These are phyloP conservation scores for Alternaria ethzedia DNA, from an alignment of 2,329 filamentous ascomycete species.

Conservation along the genomic window DNA sequence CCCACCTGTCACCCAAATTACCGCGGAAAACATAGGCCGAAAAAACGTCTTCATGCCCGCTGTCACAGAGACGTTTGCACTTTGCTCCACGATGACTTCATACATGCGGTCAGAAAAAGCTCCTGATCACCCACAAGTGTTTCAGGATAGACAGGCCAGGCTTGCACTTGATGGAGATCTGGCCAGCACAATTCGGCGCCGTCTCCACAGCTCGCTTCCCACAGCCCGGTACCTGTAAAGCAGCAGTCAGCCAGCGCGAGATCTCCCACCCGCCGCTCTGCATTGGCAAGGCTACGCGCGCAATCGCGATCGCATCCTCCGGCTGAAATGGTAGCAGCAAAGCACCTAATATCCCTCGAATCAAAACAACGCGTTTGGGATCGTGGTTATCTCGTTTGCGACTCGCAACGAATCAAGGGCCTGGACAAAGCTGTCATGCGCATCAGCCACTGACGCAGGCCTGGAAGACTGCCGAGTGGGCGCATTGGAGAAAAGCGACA, in stretches of 20 bases:
- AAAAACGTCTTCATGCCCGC: neutral
- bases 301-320: slow-evolving; percentile 1
- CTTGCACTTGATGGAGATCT: neutral
- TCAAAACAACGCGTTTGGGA: neutral
- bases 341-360: slow-evolving; percentile 9
- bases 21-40: neutral
- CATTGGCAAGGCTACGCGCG: slow-evolving; percentile 3
- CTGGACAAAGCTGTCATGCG: slow-evolving; percentile 1
- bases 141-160: slow-evolving; percentile 11
- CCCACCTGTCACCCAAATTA: neutral
- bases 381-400: slow-evolving; percentile 1
- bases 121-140: slow-evolving; percentile 20
- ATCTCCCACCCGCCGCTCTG: neutral
- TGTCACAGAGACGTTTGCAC: neutral
- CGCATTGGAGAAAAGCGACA: slow-evolving; percentile 1
- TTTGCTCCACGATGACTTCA: slow-evolving; percentile 13
- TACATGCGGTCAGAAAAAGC: slow-evolving; percentile 13
- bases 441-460: slow-evolving; percentile 24
- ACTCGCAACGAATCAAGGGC: slow-evolving; percentile 5
- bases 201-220: slow-evolving; percentile 5
- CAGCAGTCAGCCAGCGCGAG: neutral
- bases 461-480: slow-evolving; percentile 44
- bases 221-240: slow-evolving; percentile 3
- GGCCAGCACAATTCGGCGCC: slow-evolving; percentile 5
- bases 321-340: neutral